Conservation (phyloP, 306 rosid genomes). For the Glycine tomentella region DNA sequence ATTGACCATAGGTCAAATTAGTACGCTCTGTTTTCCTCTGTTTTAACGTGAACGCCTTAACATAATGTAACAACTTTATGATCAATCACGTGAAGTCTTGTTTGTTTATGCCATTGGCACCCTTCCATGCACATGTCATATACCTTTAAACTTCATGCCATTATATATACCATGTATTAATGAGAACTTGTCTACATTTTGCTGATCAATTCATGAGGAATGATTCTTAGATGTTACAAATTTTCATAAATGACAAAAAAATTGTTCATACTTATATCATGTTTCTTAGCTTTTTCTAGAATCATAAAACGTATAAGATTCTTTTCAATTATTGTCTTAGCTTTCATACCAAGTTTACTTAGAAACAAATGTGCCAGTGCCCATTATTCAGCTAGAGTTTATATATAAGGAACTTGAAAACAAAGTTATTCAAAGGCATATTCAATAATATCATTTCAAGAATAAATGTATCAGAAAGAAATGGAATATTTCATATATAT, state of each 20-base stretch:
- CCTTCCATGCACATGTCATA: slow-evolving; percentile 24
- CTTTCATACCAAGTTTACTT: neutral
- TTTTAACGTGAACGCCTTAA: slow-evolving; percentile 15
- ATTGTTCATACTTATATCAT: neutral
- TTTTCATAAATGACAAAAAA: slow-evolving; percentile 1
- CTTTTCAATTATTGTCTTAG: slow-evolving; percentile 15
- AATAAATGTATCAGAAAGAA: slow-evolving; percentile 1
- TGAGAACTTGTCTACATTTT: neutral
- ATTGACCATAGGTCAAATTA: slow-evolving; percentile 28
- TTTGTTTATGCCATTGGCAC: slow-evolving; percentile 18
- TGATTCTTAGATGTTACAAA: slow-evolving; percentile 1
- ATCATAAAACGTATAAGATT: neutral
- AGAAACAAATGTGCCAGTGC: neutral
- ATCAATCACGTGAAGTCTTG: slow-evolving; percentile 45
- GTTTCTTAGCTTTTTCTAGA: neutral
- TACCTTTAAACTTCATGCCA: neutral
- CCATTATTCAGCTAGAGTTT: neutral
- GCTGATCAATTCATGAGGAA: slow-evolving; percentile 5
- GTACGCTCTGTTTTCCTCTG: slow-evolving; percentile 43
- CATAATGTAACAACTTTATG: slow-evolving; percentile 17
- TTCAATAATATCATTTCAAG: neutral
- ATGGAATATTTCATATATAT: neutral
- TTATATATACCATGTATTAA: neutral
- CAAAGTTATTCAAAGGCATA: neutral
- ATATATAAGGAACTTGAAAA: neutral